Percentiles rank a stretch among this genome's conserved stretches.
phyloP scores from a whole-genome alignment of 2,329 filamentous ascomycete genomes.

The Berkeleyomyces rouxiae region DNA sequence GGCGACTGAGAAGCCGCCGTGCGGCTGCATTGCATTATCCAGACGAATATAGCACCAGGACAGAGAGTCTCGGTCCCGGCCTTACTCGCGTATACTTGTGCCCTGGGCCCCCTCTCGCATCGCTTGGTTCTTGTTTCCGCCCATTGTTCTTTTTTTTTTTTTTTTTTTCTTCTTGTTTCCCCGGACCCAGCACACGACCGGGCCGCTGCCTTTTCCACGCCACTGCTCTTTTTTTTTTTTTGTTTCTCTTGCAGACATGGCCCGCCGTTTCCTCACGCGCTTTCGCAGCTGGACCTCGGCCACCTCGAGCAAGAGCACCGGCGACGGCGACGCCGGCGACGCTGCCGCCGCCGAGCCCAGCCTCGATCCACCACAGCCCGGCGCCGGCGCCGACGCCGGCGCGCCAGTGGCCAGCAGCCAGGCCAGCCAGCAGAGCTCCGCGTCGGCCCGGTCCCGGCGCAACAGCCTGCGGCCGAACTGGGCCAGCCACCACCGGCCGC shows the following conservation, averaged over 20 bases:
- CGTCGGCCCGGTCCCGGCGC: background rate
- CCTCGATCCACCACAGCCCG: background rate
- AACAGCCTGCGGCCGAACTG: background rate
- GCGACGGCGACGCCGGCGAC: background rate
- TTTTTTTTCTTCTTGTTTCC: too few species aligned
- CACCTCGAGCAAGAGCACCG: background rate
- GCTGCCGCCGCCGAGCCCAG: too few species aligned
- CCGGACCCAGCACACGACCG: too few species aligned
- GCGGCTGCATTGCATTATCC: background rate
- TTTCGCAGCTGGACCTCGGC: constrained; percentile 9
- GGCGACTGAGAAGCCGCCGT: background rate
- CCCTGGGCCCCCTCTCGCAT: too few species aligned
- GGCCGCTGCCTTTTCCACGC: too few species aligned
- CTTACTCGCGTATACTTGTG: background rate
- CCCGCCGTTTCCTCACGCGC: constrained; percentile 1
- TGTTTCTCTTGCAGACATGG: background rate
- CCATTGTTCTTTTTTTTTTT: too few species aligned
- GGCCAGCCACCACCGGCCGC: background rate
- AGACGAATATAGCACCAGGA: background rate
- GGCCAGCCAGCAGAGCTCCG: background rate
- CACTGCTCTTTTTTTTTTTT: background rate
- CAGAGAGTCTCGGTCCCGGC: background rate
- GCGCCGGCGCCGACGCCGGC: background rate
- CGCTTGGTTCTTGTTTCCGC: background rate
- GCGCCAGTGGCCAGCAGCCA: background rate